A percentile compares a stretch with the other conserved stretches of the same genome.
Evolutionary conservation across 2,329 filamentous ascomycete genomes (phyloP).

Genomic region (Hymenoscyphus fructigenus): DNA sequence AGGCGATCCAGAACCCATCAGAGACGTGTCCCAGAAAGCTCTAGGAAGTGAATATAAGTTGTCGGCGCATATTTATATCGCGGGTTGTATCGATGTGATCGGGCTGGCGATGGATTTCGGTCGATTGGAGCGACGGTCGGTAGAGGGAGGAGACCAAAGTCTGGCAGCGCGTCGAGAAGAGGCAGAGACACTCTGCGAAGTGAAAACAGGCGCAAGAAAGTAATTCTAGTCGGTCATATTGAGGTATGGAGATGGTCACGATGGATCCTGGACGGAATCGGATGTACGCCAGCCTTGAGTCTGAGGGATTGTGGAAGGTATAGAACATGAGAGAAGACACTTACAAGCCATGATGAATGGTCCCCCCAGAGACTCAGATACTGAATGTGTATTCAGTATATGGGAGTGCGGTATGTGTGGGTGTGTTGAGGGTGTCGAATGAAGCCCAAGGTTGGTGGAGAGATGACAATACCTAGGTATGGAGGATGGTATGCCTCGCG

Average conservation of each 20-base stretch:
- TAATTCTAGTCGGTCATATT: conserved; percentile 16
- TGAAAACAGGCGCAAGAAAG: conserved; percentile 10
- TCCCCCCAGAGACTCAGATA: conserved; percentile 29
- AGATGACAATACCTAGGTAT: conserved; percentile 3
- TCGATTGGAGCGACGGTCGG: conserved; percentile 26
- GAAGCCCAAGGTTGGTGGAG: conserved; percentile 4
- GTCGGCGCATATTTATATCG: conserved; percentile 34
- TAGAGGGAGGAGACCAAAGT: conserved; percentile 18
- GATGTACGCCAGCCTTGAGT: conserved; percentile 29
- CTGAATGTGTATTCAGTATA: background rate
- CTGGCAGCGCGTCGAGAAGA: conserved; percentile 13
- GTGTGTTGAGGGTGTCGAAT: background rate
- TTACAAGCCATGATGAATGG: conserved; percentile 41
- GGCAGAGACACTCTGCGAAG: conserved; percentile 8
- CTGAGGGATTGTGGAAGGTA: conserved; percentile 17
- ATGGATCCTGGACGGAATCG: conserved; percentile 28
- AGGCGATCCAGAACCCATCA: conserved; percentile 27
- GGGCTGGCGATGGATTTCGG: conserved; percentile 31
- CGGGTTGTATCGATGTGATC: conserved; percentile 24
- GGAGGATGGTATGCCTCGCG: background rate
- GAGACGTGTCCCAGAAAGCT: conserved; percentile 16
- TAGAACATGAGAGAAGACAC: conserved; percentile 24
- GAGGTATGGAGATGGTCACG: conserved; percentile 23
- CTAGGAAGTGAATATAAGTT: conserved; percentile 18
- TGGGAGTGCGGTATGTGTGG: conserved; percentile 20